Conservation (phyloP, 257 asterid species). For the Voacanga thouarsii region DNA sequence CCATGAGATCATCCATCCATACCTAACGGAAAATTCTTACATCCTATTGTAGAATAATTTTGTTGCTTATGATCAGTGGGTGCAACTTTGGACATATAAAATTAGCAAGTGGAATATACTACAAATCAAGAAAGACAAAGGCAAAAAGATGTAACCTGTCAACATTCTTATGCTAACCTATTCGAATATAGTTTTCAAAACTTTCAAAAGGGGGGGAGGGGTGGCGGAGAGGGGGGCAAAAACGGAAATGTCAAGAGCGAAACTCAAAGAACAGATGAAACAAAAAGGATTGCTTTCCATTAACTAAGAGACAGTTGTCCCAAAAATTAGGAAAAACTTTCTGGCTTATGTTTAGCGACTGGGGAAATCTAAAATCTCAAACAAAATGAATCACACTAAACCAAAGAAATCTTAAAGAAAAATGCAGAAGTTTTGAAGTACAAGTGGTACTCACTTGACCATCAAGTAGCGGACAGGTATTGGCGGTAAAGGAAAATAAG, state of each 20-base stretch:
- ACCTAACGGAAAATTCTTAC: too few relatives aligned
- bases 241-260: not conserved
- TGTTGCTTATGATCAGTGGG: too few relatives aligned
- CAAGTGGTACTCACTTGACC: slow-evolving; percentile 25
- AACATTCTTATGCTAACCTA: not conserved
- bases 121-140: too few relatives aligned
- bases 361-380: not conserved
- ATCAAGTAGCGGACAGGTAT: slow-evolving; percentile 15
- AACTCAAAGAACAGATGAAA: not conserved
- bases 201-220: too few relatives aligned
- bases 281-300: not conserved
- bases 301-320: not conserved
- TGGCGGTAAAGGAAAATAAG: slow-evolving; percentile 11
- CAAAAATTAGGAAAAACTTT: not conserved
- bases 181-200: not conserved
- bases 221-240: too few relatives aligned
- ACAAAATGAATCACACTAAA: not conserved
- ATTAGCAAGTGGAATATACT: too few relatives aligned
- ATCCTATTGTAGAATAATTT: too few relatives aligned
- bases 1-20: too few relatives aligned
- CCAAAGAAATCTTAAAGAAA: not conserved
- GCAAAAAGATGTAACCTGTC: not conserved
- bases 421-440: not conserved
- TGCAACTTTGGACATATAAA: too few relatives aligned
- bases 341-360: too few relatives aligned